Percentiles rank a stretch among this genome's conserved stretches.
Conservation (phyloP, 2,329 filamentous ascomycete species). For the Ceratocystis cacaofunesta region DNA sequence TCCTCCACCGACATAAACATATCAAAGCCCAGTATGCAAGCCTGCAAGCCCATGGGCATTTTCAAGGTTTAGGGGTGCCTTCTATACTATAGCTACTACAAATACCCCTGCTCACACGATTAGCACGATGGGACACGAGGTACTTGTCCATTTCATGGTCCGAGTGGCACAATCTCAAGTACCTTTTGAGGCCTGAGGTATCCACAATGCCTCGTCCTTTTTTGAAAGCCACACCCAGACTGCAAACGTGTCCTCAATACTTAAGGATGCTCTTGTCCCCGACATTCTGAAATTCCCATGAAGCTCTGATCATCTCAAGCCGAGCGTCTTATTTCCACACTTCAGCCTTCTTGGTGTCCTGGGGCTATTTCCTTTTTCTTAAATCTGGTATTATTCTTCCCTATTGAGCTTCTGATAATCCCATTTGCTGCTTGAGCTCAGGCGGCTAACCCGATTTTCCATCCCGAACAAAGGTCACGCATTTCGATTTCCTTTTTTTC, state of each 20-base stretch:
- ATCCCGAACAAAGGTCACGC: neutral
- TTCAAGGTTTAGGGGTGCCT: slow-evolving; percentile 10
- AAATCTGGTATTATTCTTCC: neutral
- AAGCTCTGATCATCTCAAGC: slow-evolving; percentile 12
- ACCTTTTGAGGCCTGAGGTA: slow-evolving; percentile 15
- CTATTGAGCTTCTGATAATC: neutral
- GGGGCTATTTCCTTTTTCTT: neutral
- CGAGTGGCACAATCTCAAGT: neutral
- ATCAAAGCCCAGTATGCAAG: neutral
- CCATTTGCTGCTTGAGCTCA: neutral
- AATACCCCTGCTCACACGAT: slow-evolving; percentile 6
- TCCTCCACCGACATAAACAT: neutral
- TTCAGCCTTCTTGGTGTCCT: neutral
- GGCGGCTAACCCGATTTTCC: neutral
- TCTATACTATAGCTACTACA: neutral
- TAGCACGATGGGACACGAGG: neutral
- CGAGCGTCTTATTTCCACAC: slow-evolving; percentile 14
- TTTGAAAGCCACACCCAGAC: slow-evolving; percentile 6
- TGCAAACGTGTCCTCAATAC: slow-evolving; percentile 18
- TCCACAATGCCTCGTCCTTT: neutral
- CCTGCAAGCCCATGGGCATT: neutral
- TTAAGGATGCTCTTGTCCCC: slow-evolving; percentile 16
- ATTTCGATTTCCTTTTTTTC: neutral
- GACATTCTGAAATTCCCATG: neutral
- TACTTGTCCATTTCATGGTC: slow-evolving; percentile 10